Base-by-base conservation (phyloP, 371 early-diverging fungal genomes). In the Mucor lusitanicus region DNA sequence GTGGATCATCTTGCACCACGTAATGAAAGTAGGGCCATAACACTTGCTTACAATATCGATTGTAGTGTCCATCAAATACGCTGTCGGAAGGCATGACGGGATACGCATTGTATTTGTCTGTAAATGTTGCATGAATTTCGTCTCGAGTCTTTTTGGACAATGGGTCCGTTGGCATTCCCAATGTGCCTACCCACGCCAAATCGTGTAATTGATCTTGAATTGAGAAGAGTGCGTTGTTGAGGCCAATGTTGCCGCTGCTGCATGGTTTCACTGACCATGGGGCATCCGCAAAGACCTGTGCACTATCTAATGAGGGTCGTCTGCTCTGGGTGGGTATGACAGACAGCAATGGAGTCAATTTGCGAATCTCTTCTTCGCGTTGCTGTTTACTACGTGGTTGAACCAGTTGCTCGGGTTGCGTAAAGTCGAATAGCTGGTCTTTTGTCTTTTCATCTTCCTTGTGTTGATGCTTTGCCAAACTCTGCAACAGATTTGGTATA, bases 1-100 rank as follows among this genome's bases (percentile, higher is more conserved):
- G 74, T 21, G 82, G 67, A 63, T 85, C 79, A 48, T 96, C 93
- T 82, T 95, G 94, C 33, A 94, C 79, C 61, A 97, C 90, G 78
- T 97, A 97, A 79, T 99, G 99, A 55, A 99, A 89, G 65, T 97
- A 84, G 15, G 99, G 99, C 99, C 99, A 99, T 17, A 99, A 80
- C 15, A 90, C 84, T 81, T 93, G 95, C 86, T 96, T 99, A 89
- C 95, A 97, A 77, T 90, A 98, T 71, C 90, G 94, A 75, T 94
- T 94, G 81, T 94, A 95, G 84, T 92, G 96, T 21, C 90, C 92
- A 53, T 91, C 85, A 75, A 95, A 92, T 40, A 91, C 87, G 50
- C 83, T 74, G 58, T 92, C 92, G 35, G 88, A 83, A n/a, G 96
- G 83, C 83, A 95, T 90, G 37, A 99, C 93, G 2, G 98, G 96